These are phyloP conservation scores for Suillus subalutaceus DNA, from an alignment of 768 basidiomycete genomes.

Conservation along the genomic window DNA sequence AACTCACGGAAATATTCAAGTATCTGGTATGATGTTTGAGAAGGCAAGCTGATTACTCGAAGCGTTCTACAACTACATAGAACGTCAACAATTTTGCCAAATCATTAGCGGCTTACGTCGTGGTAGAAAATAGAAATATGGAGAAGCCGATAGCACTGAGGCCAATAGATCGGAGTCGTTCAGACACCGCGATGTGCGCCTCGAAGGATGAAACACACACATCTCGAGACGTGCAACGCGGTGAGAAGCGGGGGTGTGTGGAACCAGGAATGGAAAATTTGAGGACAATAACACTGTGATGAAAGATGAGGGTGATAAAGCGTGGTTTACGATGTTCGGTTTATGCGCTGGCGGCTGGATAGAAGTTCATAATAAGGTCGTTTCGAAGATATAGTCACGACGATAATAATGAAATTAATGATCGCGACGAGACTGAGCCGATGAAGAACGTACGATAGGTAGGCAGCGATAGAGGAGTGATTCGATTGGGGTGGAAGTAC, in stretches of 20 bases:
- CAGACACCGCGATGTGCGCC: background rate
- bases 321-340: background rate
- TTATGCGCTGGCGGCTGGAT: background rate
- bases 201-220: background rate
- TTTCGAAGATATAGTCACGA: too few species aligned
- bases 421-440: background rate
- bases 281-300: background rate
- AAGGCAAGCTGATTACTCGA: background rate
- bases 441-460: too few species aligned
- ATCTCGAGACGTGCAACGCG: background rate
- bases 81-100: background rate
- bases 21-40: background rate
- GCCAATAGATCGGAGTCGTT: background rate
- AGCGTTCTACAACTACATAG: background rate
- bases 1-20: background rate
- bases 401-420: background rate
- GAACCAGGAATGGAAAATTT: background rate
- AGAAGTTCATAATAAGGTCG: too few species aligned
- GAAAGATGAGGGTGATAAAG: background rate
- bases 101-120: background rate
- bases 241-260: background rate
- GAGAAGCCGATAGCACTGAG: too few species aligned
- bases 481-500: too few species aligned
- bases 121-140: background rate
- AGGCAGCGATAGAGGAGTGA: too few species aligned